Evolutionary conservation across 2,329 filamentous ascomycete species (phyloP).

Genomic region (Epichloe scottii): DNA sequence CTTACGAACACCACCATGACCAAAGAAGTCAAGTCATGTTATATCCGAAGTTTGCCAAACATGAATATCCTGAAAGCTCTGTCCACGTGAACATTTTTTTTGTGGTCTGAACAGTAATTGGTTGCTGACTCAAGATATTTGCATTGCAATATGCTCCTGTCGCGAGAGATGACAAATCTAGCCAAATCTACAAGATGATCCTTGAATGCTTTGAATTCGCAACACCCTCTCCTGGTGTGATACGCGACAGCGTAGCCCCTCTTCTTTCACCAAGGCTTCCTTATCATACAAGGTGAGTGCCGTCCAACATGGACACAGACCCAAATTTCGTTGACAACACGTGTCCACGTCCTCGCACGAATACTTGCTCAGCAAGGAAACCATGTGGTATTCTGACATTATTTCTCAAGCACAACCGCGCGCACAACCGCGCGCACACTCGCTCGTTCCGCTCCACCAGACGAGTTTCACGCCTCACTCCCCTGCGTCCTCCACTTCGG

Average conservation of each 20-base stretch:
- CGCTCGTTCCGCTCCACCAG: background rate
- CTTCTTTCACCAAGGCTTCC: background rate
- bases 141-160: background rate
- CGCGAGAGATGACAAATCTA: background rate
- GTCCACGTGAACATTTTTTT: background rate
- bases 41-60: background rate
- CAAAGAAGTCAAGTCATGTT: background rate
- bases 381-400: background rate
- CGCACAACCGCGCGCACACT: no score
- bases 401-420: background rate
- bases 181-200: constrained; percentile 1
- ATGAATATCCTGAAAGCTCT: background rate
- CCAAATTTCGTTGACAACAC: no score
- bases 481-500: constrained; percentile 34
- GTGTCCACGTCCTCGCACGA: no score
- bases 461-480: constrained; percentile 16
- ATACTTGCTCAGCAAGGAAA: no score
- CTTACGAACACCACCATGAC: background rate
- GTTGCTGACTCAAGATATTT: no score
- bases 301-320: no score
- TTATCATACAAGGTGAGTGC: background rate
- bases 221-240: background rate
- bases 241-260: background rate
- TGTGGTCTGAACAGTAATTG: background rate
- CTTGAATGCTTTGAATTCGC: background rate